Conservation (phyloP, 2,329 filamentous ascomycete genomes). For the Myriosclerotinia scirpicola region DNA sequence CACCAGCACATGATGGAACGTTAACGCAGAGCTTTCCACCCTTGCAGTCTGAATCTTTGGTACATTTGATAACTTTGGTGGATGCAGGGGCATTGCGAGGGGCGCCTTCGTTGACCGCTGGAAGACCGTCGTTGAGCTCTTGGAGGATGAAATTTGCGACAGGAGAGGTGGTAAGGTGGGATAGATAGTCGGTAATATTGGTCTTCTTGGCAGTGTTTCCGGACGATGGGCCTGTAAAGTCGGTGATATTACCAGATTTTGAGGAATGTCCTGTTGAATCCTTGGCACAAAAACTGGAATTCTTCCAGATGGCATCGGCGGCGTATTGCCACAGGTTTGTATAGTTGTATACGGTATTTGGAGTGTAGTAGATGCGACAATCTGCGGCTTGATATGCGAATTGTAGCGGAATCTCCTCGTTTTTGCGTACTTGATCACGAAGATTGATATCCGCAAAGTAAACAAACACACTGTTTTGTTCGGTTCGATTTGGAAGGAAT, state of each 20-base stretch:
- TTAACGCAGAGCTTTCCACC: slow-evolving; percentile 11
- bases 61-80: slow-evolving; percentile 12
- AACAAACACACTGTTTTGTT: slow-evolving; percentile 27
- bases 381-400: slow-evolving; percentile 62
- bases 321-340: slow-evolving; percentile 51
- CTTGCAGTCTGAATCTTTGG: background rate
- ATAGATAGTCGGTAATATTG: slow-evolving; percentile 21
- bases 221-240: slow-evolving; percentile 9
- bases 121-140: slow-evolving; percentile 12
- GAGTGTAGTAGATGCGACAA: slow-evolving; percentile 59
- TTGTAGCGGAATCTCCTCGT: slow-evolving; percentile 49
- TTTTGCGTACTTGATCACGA: slow-evolving; percentile 42
- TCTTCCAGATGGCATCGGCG: slow-evolving; percentile 44
- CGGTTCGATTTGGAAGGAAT: slow-evolving; percentile 34
- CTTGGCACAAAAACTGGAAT: slow-evolving; percentile 39
- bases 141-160: slow-evolving; percentile 21
- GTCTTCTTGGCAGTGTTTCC: background rate
- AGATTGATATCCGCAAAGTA: slow-evolving; percentile 45
- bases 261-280: slow-evolving; percentile 28
- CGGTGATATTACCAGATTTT: background rate
- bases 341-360: slow-evolving; percentile 51
- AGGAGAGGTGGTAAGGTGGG: slow-evolving; percentile 11
- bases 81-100: slow-evolving; percentile 13
- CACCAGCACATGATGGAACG: slow-evolving; percentile 1
- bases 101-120: background rate